Evolutionary conservation across 257 asterid species (phyloP).

Genomic region (Mitragyna speciosa): DNA sequence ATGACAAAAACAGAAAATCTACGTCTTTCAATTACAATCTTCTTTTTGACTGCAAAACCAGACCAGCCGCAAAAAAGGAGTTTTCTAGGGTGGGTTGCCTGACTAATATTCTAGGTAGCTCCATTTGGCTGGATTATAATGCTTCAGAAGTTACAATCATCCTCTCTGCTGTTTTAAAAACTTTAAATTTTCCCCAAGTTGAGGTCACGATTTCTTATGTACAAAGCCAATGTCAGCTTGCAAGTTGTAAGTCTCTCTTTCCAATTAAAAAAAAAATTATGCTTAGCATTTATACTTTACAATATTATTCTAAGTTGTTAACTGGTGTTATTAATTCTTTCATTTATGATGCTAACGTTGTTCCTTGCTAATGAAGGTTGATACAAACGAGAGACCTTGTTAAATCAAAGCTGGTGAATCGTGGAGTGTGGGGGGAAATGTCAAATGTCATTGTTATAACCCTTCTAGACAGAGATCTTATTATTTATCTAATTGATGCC

Average conservation of each 20-base stretch:
- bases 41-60: not conserved
- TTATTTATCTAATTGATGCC: not conserved
- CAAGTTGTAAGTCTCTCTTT: not conserved
- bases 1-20: too few relatives aligned
- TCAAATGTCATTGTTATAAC: not conserved
- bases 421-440: not conserved
- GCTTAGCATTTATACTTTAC: not conserved
- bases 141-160: conserved; percentile 4
- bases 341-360: not conserved
- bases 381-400: not conserved
- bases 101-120: too few relatives aligned
- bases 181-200: not conserved
- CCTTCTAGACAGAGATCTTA: not conserved
- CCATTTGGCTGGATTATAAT: conserved; percentile 13
- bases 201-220: not conserved
- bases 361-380: conserved; percentile 3
- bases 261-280: not conserved
- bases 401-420: not conserved
- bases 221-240: not conserved
- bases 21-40: not conserved
- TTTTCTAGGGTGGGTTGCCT: not conserved
- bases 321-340: not conserved
- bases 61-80: not conserved
- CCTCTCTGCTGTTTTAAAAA: not conserved
- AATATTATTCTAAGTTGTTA: not conserved